Base-by-base conservation (phyloP, 1,284 basidiomycete genomes). In the Cutaneotrichosporon mucoides region DNA sequence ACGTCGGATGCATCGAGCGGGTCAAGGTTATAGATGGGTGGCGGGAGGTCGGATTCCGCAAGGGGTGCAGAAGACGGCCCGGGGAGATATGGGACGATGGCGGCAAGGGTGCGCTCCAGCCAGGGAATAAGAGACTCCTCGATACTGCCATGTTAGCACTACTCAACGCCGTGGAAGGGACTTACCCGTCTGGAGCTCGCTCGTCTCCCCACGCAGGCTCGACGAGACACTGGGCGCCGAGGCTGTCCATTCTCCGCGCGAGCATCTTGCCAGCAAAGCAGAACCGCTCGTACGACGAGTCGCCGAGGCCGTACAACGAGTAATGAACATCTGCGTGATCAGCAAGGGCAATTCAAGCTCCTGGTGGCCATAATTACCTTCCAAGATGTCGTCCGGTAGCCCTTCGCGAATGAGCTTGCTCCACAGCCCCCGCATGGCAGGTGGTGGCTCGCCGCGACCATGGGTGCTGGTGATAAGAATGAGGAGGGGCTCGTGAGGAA, bases 181-280 rank as follows among this genome's bases (percentile, higher is more conserved):
- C 72, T 64, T 43, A 77, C 76, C 77, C 77, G 54, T 79, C 73
- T 7, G 77, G 75, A 13, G 75, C 73, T 12, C 77, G 56, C 57
- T 79, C 77, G 61, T 79, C 77, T 3, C 77, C 77, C 72, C 75
- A 79, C 0, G 71, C 73, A n/a, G 71, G 67, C 50, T 74, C 72
- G 34, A 64, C 57, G 34, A 74, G 52, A 40, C 62, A 62, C 15
- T 63, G 57, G 1, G 88, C 95, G 3, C 94, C 93, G 0, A 99
- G 82, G 44, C 80, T 84, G 40, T 81, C 72, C 61, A 99, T 76
- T 13, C 95, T 80, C 41, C 92, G 80, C 12, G 84, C 83, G 0
- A 99, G 79, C 68, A 91, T 89, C 76, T 96, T 95, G 1, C 89
- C 90, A 0, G 93, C 91, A 89, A 92, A 98, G 76, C 92, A 96